Percentiles rank a stretch among this genome's conserved stretches.
Evolutionary conservation across 805 yeast genomes (phyloP).

Genomic region (Teunomyces aglyptinius): DNA sequence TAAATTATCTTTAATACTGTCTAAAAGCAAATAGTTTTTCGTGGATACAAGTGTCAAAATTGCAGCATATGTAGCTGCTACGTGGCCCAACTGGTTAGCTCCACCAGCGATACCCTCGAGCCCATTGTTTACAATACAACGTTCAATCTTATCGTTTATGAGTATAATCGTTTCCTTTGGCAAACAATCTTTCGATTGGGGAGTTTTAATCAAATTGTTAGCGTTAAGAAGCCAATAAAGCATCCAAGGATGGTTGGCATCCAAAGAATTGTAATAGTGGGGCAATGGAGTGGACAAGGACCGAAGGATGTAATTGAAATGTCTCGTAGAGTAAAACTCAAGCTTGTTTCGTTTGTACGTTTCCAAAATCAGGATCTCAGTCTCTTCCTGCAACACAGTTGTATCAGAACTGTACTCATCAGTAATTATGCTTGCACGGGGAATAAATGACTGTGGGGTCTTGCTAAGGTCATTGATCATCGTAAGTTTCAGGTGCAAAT

Average conservation of each 20-base stretch:
- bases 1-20: slow-evolving; percentile 34
- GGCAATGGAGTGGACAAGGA: slow-evolving; percentile 49
- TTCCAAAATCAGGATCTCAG: slow-evolving; percentile 10
- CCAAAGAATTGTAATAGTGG: slow-evolving; percentile 51
- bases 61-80: slow-evolving; percentile 82
- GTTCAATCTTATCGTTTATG: slow-evolving; percentile 23
- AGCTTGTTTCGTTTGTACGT: slow-evolving; percentile 6
- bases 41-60: slow-evolving; percentile 58
- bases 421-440: not conserved
- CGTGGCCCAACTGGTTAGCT: slow-evolving; percentile 72
- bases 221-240: slow-evolving; percentile 77
- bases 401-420: slow-evolving; percentile 13
- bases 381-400: slow-evolving; percentile 9
- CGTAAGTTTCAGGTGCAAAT: slow-evolving; percentile 1
- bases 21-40: slow-evolving; percentile 36
- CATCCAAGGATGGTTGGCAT: slow-evolving; percentile 93
- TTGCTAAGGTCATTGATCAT: slow-evolving; percentile 3
- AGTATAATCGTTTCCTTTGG: slow-evolving; percentile 27
- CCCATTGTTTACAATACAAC: slow-evolving; percentile 30
- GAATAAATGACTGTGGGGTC: slow-evolving; percentile 8
- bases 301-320: slow-evolving; percentile 42
- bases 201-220: slow-evolving; percentile 13
- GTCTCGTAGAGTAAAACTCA: slow-evolving; percentile 26
- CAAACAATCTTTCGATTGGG: slow-evolving; percentile 16
- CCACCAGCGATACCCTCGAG: slow-evolving; percentile 83